Conservation (phyloP, 1,284 basidiomycete species). For the Caloboletus inedulis region DNA sequence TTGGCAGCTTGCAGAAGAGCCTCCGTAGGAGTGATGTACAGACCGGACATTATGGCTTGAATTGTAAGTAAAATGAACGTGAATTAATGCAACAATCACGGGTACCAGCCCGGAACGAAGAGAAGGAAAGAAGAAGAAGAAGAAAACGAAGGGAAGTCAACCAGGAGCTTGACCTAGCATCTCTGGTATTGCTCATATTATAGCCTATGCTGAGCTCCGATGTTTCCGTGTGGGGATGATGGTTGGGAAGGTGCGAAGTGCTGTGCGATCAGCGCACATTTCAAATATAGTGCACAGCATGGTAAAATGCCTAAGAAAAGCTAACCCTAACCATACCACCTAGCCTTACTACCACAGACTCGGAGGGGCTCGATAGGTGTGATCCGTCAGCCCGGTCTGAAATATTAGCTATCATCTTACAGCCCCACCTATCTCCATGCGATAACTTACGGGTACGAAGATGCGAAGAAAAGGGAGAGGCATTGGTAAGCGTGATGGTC, state of each 20-base stretch:
- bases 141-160: slow-evolving; percentile 16
- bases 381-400: neutral
- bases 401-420: neutral
- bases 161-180: slow-evolving; percentile 18
- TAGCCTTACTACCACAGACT: too few relatives aligned
- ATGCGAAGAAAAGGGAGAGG: neutral
- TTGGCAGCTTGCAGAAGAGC: slow-evolving; percentile 28
- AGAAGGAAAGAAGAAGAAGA: slow-evolving; percentile 8
- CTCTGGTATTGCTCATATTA: slow-evolving; percentile 8
- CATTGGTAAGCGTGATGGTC: neutral
- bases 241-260: neutral
- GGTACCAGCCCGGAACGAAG: slow-evolving; percentile 20
- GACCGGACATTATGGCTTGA: slow-evolving; percentile 11
- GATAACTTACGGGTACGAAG: neutral
- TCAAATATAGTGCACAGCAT: neutral
- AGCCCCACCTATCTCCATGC: neutral
- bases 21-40: slow-evolving; percentile 25
- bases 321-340: neutral
- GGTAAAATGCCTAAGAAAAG: neutral
- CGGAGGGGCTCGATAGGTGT: neutral
- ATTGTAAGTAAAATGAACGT: slow-evolving; percentile 1
- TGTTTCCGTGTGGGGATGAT: slow-evolving; percentile 1
- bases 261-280: neutral
- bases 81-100: slow-evolving; percentile 1
- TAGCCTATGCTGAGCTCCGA: neutral